Evolutionary conservation across 164 flowering plant species (phyloP), one percentile per base, ranked within the genome.

Genomic region (Paratinospora sagittata): DNA sequence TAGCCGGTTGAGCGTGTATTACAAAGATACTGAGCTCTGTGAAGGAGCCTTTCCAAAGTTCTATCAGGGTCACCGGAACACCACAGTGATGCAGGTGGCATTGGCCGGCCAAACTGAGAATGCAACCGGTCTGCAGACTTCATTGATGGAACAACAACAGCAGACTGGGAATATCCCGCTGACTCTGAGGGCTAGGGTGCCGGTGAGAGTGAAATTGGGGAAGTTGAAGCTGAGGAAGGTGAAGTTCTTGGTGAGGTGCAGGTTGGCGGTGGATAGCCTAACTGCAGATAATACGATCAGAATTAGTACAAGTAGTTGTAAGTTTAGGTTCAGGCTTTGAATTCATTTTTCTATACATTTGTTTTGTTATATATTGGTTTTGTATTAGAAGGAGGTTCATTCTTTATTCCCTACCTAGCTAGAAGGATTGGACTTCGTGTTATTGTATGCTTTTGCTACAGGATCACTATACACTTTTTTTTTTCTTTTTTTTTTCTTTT

Each of bases 41-140:
- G 72, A 78, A 52, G 98, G 98, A 6, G 68, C 84, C 1, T 65
- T 89, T 74, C 98, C 98, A 0, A 77, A 69, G 60, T 94, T 94
- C 83, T 94, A 92, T 69, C 98, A 94, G 74, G 97, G 97, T 6
- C 97, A 94, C 64, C 52, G 70, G 68, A 94, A 94, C 81, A 90
- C 95, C 1, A 92, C 98, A 0, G 80, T 80, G 41, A 70, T 94
- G 12, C 49, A 76, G 33, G 74, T 94, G 23, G 21, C 68, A 0
- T n/a, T 94, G 74, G 66, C 85, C 0, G 97, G 97, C 2, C 82
- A 82, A 34, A 81, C 83, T 0, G 62, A 72, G 65, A 71, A 90
- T 27, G 94, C 85, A 0, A 76, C 72, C 24, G 78, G 49, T 0
- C 58, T 93, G 71, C 8, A 82, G 72, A 47, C 70, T 2, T 30